Evolutionary conservation across 2,329 filamentous ascomycete genomes (phyloP), one percentile per base, ranked within the genome.

Genomic region (Aspergillus sp.): DNA sequence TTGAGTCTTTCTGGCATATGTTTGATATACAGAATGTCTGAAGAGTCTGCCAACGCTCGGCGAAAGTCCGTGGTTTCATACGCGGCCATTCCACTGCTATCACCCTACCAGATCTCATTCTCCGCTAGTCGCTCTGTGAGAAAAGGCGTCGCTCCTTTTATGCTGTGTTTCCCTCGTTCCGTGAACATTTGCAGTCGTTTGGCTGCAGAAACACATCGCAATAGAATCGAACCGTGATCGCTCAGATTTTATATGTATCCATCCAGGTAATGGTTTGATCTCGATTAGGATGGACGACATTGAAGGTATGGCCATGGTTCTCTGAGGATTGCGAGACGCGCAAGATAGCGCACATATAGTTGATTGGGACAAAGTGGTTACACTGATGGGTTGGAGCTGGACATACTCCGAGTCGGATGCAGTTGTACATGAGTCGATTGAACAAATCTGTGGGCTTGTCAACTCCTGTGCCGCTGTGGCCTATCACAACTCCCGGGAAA

Each of bases 271-370:
- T 30, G 9, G 10, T 15, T n/a, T 12, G 5, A 4, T 12, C n/a
- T 17, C 13, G 13, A 30, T 30, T 12, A 7, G 41, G 20, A 1
- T 13, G 23, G 20, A 58, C 41, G 4, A 60, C 20, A 20, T 60
- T 53, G 43, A 50, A 58, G 4, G 54, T 54, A 22, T 56, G 56
- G 4, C 56, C 53, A 3, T 51, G 35, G 22, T 46, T 55, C 2
- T 20, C 12, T 4, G 27, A 30, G 5, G n/a, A 41, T 6, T 35
- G 7, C 0, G 54, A 51, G 19, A 60, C 53, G 7, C 47, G 50
- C n/a, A 56, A 23, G 4, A 54, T 48, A 3, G 52, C 46, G 17
- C 41, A 52, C 7, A 52, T 49, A 38, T 49, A 58, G 22, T 58
- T 53, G 0, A 60, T 50, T 0, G 59, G 47, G 5, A 58, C 44